Base-by-base conservation (phyloP, 2,329 filamentous ascomycete species). In the Phialocephala subalpina region DNA sequence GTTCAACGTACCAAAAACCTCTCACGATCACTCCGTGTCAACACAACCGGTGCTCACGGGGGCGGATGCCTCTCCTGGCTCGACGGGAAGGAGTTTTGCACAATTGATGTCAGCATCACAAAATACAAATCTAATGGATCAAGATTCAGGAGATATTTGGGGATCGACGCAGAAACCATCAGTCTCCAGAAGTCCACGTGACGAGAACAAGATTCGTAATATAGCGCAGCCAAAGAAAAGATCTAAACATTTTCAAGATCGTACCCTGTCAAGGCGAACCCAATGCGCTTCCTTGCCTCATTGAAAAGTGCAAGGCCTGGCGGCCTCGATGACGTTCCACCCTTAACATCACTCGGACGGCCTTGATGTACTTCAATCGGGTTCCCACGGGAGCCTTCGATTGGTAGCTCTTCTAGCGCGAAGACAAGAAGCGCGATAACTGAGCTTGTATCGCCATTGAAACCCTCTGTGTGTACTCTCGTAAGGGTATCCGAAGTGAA, bases 301-400 rank as follows among this genome's bases (percentile, higher is more conserved):
- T 90, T 90, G 76, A 89, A 90, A 38, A 88, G 80, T 1, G 81
- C 80, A 2, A 90, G 73, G 0, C 87, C 87, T 0, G 87, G 87
- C 1, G 87, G 87, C 20, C 78, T 78, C 16, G 80, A 78, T 1
- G 76, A 70, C 1, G 82, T 80, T 0, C 85, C 84, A 14, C 86
- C 86, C 49, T 82, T 82, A 29, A 88, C 77, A 2, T 86, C 85
- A 70, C 85, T 86, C 1, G 80, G 74, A 1, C 80, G 79, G 12
- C 82, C 81, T 42, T 83, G 79, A 60, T 80, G 76, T 6, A 76
- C 72, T 56, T 79, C 77, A 47, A 86, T 77, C 3, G 86, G 81
- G 16, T 77, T 73, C 14, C 83, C 84, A 35, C 80, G 79, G 3
- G 80, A 76, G 7, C 82, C 84, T 49, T 84, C 82, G n/a, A 86